These are phyloP conservation scores for Telopea speciosissima DNA, from an alignment of 177 flowering plant genomes.

Conservation along the genomic window DNA sequence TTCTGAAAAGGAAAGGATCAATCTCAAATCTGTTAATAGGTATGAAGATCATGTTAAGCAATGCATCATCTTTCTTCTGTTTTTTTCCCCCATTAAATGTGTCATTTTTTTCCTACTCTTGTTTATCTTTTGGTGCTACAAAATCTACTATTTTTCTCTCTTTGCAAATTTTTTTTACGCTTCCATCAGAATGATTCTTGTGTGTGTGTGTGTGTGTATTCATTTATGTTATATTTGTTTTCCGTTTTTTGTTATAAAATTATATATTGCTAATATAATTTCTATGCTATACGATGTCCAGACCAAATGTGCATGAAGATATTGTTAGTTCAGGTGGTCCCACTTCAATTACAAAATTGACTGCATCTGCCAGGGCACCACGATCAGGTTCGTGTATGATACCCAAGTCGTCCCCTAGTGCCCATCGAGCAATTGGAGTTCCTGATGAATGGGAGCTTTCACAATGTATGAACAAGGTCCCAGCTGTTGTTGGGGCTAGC, in stretches of 20 bases:
- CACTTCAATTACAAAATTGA: constrained; percentile 49
- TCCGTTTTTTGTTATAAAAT: not conserved
- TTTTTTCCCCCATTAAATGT: not conserved
- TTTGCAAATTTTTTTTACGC: no score
- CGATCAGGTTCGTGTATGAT: constrained; percentile 52
- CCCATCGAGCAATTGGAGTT: constrained; percentile 37
- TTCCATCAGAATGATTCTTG: no score
- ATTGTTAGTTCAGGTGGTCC: constrained; percentile 54
- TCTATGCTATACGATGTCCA: constrained; percentile 14
- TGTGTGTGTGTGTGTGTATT: no score
- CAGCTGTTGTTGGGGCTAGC: constrained; percentile 40
- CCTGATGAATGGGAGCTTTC: constrained; percentile 71
- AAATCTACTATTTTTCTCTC: not conserved
- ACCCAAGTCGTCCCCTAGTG: constrained; percentile 51
- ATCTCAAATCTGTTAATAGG: constrained; percentile 59
- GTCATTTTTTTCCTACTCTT: no score
- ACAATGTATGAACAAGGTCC: constrained; percentile 46
- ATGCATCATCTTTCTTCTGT: not conserved
- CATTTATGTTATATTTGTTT: not conserved
- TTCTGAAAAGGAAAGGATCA: constrained; percentile 70
- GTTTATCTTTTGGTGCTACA: not conserved
- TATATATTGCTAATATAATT: not conserved
- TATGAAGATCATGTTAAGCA: constrained; percentile 22
- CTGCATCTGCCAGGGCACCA: constrained; percentile 56
- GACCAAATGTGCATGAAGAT: constrained; percentile 54